Percentiles rank a stretch among this genome's conserved stretches.
phyloP scores from a whole-genome alignment of 768 basidiomycete species.

The Steccherinum ochraceum region DNA sequence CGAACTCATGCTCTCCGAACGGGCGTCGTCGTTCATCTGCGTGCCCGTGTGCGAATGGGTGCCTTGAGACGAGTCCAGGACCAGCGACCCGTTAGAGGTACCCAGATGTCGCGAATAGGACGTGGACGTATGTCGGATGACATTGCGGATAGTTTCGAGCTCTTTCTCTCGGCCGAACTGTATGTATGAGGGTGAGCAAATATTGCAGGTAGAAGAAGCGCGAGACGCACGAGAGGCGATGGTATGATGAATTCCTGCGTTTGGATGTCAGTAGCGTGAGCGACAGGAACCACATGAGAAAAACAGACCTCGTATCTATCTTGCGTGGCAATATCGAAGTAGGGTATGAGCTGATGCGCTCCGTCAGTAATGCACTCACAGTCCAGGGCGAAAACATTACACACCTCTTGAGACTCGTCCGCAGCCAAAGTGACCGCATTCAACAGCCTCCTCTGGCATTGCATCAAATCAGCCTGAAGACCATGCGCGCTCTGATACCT shows the following conservation, averaged over 20 bases:
- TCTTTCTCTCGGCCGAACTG: constrained; percentile 71
- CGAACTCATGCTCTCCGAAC: constrained; percentile 4
- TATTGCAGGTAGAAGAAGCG: not conserved
- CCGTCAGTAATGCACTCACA: constrained; percentile 5
- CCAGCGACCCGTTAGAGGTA: constrained; percentile 34
- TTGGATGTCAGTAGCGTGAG: too few relatives aligned
- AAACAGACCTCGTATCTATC: constrained; percentile 57
- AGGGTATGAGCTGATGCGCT: constrained; percentile 50
- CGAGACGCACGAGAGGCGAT: constrained; percentile 49
- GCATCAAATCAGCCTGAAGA: constrained; percentile 57
- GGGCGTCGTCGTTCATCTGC: constrained; percentile 5
- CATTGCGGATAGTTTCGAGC: constrained; percentile 58
- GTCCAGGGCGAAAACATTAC: constrained; percentile 6
- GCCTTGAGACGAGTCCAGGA: constrained; percentile 30
- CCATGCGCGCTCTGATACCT: constrained; percentile 72
- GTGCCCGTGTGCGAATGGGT: constrained; percentile 12
- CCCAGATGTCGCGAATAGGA: constrained; percentile 53
- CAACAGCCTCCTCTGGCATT: constrained; percentile 61
- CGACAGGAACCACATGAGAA: too few relatives aligned
- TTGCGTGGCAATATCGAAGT: constrained; percentile 58
- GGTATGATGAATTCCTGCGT: constrained; percentile 65
- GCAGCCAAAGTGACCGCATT: constrained; percentile 50
- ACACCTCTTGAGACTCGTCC: constrained; percentile 52
- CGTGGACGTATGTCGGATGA: constrained; percentile 44
- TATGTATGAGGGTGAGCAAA: not conserved